Percentiles rank a stretch among this genome's conserved stretches.
Conservation (phyloP, 2,329 filamentous ascomycete genomes). For the Venturia oleaginea region DNA sequence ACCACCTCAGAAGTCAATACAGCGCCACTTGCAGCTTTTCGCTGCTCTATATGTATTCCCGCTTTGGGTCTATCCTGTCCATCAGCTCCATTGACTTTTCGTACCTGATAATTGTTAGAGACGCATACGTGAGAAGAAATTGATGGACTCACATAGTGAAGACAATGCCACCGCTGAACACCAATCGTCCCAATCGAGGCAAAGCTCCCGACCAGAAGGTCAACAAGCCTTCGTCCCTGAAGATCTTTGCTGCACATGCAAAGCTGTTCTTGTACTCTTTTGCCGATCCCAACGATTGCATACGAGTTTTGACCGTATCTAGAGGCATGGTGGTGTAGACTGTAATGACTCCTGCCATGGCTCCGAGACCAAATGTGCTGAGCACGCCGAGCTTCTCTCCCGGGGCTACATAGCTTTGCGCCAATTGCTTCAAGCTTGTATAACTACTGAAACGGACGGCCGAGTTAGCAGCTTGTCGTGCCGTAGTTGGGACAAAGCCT, state of each 20-base stretch:
- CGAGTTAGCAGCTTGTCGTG: slow-evolving; percentile 87
- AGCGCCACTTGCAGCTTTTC: background rate
- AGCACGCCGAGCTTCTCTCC: slow-evolving; percentile 87
- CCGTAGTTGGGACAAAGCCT: slow-evolving; percentile 90
- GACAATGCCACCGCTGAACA: slow-evolving; percentile 91
- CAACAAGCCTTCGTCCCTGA: slow-evolving; percentile 77
- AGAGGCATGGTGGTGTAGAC: slow-evolving; percentile 65
- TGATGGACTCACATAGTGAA: slow-evolving; percentile 66
- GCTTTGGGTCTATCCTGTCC: slow-evolving; percentile 61
- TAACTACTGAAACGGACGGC: slow-evolving; percentile 87
- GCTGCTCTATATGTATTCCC: slow-evolving; percentile 11
- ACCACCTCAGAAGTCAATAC: background rate
- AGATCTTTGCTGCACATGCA: slow-evolving; percentile 71
- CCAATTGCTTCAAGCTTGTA: slow-evolving; percentile 81
- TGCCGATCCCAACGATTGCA: slow-evolving; percentile 90
- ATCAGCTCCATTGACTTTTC: slow-evolving; percentile 93
- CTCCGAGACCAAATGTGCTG: slow-evolving; percentile 86
- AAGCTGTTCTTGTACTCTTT: slow-evolving; percentile 78
- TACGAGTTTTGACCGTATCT: slow-evolving; percentile 93
- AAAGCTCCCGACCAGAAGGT: slow-evolving; percentile 94
- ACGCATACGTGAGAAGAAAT: background rate
- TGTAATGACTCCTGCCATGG: slow-evolving; percentile 80
- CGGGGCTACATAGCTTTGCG: slow-evolving; percentile 82
- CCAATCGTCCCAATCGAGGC: slow-evolving; percentile 72
- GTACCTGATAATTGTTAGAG: slow-evolving; percentile 44